Conservation (phyloP, 2,329 filamentous ascomycete species). For the Lachnellula subtilissima region DNA sequence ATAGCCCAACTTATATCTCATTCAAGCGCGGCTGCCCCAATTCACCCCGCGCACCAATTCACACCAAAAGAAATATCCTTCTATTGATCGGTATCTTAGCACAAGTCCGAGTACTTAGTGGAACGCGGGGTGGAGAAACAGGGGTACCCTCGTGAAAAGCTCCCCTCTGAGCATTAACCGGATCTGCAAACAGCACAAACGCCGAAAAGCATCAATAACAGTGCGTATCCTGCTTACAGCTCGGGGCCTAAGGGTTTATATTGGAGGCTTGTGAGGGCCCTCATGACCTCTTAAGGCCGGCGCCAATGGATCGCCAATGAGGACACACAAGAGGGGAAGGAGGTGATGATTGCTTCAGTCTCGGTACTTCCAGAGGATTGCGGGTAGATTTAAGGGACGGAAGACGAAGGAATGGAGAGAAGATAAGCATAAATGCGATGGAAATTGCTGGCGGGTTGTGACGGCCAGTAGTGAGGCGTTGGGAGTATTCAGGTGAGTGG, state of each 20-base stretch:
- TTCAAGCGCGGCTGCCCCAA: too few relatives aligned
- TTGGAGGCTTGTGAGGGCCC: not conserved
- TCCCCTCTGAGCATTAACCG: not conserved
- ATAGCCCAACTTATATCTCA: not conserved
- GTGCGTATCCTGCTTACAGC: not conserved
- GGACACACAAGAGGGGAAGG: not conserved
- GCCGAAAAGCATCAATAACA: not conserved
- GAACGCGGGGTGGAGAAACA: conserved; percentile 1
- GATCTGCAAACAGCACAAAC: not conserved
- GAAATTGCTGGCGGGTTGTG: too few relatives aligned
- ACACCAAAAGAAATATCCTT: not conserved
- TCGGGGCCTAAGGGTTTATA: not conserved
- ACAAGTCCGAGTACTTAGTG: not conserved
- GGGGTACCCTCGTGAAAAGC: not conserved
- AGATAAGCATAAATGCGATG: not conserved
- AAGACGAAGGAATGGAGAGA: not conserved
- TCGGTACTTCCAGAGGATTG: not conserved
- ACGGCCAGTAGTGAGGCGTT: too few relatives aligned
- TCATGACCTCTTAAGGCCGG: not conserved
- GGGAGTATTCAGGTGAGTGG: too few relatives aligned
- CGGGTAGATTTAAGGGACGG: not conserved
- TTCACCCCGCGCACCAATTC: not conserved
- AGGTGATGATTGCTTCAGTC: not conserved
- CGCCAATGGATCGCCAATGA: not conserved
- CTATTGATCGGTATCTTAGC: not conserved